Percentiles rank a stretch among this genome's conserved stretches.
Evolutionary conservation across 768 basidiomycete genomes (phyloP).

Genomic region (Bullera alba): DNA sequence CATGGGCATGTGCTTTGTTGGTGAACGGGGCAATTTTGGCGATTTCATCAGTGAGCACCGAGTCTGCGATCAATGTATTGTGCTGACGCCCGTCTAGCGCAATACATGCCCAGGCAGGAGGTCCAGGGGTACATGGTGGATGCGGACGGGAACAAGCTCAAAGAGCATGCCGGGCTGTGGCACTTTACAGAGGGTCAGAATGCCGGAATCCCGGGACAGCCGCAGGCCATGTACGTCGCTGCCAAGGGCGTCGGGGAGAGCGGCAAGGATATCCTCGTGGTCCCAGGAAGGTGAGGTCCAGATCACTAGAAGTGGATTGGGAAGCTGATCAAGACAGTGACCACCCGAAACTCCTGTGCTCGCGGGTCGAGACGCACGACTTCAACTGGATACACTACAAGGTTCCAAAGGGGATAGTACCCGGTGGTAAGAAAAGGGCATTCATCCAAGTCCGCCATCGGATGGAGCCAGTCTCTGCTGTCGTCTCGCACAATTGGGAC

Average conservation of each 20-base stretch:
- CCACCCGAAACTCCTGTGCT: slow-evolving; percentile 53
- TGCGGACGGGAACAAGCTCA: slow-evolving; percentile 55
- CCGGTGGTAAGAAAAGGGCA: slow-evolving; percentile 51
- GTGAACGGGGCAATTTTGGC: slow-evolving; percentile 65
- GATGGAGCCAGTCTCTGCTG: slow-evolving; percentile 54
- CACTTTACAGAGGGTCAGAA: slow-evolving; percentile 78
- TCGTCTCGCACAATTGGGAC: slow-evolving; percentile 48
- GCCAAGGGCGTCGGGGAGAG: slow-evolving; percentile 58
- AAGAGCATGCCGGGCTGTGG: slow-evolving; percentile 70
- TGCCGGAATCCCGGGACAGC: slow-evolving; percentile 60
- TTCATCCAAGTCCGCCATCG: slow-evolving; percentile 64
- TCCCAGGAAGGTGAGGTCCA: slow-evolving; percentile 58
- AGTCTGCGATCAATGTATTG: background rate
- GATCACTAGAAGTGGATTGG: background rate
- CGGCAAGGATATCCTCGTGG: slow-evolving; percentile 62
- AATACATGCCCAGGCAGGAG: slow-evolving; percentile 51
- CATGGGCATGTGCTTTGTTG: slow-evolving; percentile 93
- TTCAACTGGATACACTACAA: slow-evolving; percentile 67
- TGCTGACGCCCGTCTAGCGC: slow-evolving; percentile 51
- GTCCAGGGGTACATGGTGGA: slow-evolving; percentile 65
- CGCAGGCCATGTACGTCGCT: slow-evolving; percentile 62
- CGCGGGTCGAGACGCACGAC: slow-evolving; percentile 2
- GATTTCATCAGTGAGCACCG: slow-evolving; percentile 61
- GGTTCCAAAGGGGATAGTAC: slow-evolving; percentile 49
- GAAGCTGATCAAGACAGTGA: slow-evolving; percentile 49